phyloP scores from a whole-genome alignment of 163 green algal genomes.

The Scenedesmus sp. region DNA sequence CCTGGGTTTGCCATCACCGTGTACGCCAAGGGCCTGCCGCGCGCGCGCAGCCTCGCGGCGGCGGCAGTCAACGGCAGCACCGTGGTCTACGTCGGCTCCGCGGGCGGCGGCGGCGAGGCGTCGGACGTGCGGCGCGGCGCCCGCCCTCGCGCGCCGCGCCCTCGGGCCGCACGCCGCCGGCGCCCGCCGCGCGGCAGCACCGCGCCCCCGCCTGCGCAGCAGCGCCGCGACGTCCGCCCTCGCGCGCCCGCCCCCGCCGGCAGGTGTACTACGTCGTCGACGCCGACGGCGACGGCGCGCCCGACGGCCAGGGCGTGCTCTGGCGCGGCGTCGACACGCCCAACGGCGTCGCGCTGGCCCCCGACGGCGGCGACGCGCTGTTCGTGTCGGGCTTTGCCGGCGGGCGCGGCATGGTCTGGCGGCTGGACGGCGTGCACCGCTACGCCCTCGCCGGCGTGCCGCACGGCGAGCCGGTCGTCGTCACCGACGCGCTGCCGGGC shows the following conservation, averaged over 20 bases:
- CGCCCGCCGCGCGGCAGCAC: not conserved
- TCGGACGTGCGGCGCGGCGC: no score
- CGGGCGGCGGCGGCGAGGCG: not conserved
- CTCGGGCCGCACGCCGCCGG: not conserved
- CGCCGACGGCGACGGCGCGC: constrained; percentile 34
- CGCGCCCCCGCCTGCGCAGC: not conserved
- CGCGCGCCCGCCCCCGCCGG: not conserved
- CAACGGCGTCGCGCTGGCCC: constrained; percentile 60
- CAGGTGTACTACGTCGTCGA: constrained; percentile 48
- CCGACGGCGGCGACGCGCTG: constrained; percentile 49
- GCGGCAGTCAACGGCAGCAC: not conserved
- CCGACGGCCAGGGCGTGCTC: constrained; percentile 38
- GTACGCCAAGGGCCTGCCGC: not conserved
- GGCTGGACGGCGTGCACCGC: constrained; percentile 49
- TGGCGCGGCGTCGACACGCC: constrained; percentile 44
- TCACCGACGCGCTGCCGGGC: constrained; percentile 41
- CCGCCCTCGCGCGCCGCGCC: not conserved
- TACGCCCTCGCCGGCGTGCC: constrained; percentile 50
- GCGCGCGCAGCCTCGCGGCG: constrained; percentile 1
- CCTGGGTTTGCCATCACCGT: constrained; percentile 28
- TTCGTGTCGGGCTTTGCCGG: constrained; percentile 51
- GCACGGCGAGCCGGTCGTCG: constrained; percentile 21
- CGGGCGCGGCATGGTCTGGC: constrained; percentile 46
- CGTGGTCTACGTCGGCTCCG: constrained; percentile 21
- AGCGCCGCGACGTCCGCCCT: not conserved